Base-by-base conservation (phyloP, 257 asterid species). In the Plantago ovata region DNA sequence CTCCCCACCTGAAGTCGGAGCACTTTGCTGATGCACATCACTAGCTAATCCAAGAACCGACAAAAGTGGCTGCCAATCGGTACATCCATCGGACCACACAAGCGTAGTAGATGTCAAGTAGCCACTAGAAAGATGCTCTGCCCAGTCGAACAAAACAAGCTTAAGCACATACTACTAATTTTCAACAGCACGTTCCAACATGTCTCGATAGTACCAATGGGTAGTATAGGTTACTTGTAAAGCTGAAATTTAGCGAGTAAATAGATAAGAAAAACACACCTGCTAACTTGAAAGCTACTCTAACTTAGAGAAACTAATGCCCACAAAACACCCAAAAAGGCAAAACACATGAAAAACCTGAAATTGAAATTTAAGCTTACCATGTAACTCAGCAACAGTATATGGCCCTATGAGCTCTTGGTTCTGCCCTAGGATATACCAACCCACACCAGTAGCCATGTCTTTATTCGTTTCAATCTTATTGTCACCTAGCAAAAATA, bases 51-150 rank as follows among this genome's bases (percentile, higher is more conserved):
- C 96, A 47, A 83, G 84, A 64, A 89, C 67, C 2, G 79, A 67
- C 10, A 82, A 76, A 3, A 93, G 67, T 0, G 87, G 95, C 73
- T 81, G 85, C 98, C 98, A 89, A 13, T 89, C 89, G 22, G 40
- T 72, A 46, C 84, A 81, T 55, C 97, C 97, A 72, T 86, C 84
- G n/a, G 81, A 72, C 98, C 98, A 93, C 47, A 84, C 81, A 66
- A 83, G 84, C 13, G 98, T 89, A 68, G 53, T 75, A 58, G 66
- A 79, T 18, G 76, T 65, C 64, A 93, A 77, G 74, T 84, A 89
- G 49, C 97, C 98, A 70, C 74, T 78, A n/a, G 79, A 68, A 65
- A 74, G 81, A 74, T 93, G 97, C 73, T 72, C 98, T 93, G 87
- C 63, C 73, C 83, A 83, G 54, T 41, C 28, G 61, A 80, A 76